phyloP scores from a whole-genome alignment of 805 yeast species.

The Kuraishia cidri region DNA sequence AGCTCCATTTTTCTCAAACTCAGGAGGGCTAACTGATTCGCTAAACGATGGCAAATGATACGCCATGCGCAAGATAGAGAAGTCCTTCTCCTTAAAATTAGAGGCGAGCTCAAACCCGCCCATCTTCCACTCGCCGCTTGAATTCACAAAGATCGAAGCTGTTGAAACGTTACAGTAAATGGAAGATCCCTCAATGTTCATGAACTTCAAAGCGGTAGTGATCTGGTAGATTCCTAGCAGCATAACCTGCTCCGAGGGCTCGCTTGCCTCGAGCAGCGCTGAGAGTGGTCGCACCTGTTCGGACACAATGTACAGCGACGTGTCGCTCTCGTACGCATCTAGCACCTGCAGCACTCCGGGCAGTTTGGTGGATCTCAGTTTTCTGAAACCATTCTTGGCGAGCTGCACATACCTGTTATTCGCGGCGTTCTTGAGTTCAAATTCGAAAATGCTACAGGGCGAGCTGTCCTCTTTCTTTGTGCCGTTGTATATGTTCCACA shows the following conservation, averaged over 20 bases:
- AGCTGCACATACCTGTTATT: slow-evolving; percentile 19
- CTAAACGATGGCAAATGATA: slow-evolving; percentile 15
- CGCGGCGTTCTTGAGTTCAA: slow-evolving; percentile 33
- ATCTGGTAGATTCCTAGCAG: slow-evolving; percentile 48
- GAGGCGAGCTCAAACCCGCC: slow-evolving; percentile 73
- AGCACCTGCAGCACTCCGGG: slow-evolving; percentile 62
- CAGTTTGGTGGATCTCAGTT: slow-evolving; percentile 43
- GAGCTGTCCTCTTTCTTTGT: slow-evolving; percentile 39
- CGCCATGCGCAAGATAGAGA: slow-evolving; percentile 14
- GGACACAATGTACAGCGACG: slow-evolving; percentile 48
- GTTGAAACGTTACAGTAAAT: slow-evolving; percentile 56
- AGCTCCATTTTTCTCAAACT: slow-evolving; percentile 34
- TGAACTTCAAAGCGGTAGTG: slow-evolving; percentile 42
- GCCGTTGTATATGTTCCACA: slow-evolving; percentile 64
- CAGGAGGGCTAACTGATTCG: slow-evolving; percentile 35
- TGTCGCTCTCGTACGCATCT: slow-evolving; percentile 59
- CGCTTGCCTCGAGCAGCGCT: slow-evolving; percentile 21
- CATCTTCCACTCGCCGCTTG: slow-evolving; percentile 73
- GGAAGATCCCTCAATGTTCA: slow-evolving; percentile 48
- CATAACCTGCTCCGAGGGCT: slow-evolving; percentile 16
- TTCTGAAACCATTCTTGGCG: slow-evolving; percentile 34
- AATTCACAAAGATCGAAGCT: slow-evolving; percentile 55
- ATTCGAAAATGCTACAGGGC: slow-evolving; percentile 58
- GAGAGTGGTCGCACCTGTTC: slow-evolving; percentile 55
- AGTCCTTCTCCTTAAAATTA: slow-evolving; percentile 34